Evolutionary conservation across 352 stramenopile genomes (phyloP).

Genomic region (Phytophthora vignae): DNA sequence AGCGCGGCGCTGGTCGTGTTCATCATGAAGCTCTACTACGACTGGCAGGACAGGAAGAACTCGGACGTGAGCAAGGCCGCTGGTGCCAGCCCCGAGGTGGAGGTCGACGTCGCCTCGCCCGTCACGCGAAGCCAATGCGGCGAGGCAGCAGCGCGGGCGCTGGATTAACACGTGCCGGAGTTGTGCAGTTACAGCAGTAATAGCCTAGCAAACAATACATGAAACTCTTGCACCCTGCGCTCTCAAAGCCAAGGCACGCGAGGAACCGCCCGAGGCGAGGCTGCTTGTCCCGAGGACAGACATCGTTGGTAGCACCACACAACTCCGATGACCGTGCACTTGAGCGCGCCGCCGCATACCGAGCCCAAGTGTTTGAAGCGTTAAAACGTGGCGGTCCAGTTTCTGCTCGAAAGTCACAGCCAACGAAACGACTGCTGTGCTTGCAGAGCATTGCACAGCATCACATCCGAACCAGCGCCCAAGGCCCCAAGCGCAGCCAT

Average conservation of each 20-base stretch:
- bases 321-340: constrained; percentile 22
- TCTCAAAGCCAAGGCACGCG: neutral
- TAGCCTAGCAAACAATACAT: neutral
- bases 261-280: neutral
- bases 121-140: constrained; percentile 20
- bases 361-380: constrained; percentile 2
- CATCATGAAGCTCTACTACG: constrained; percentile 58
- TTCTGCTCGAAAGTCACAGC: constrained; percentile 10
- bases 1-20: constrained; percentile 44
- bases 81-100: constrained; percentile 29
- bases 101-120: constrained; percentile 25
- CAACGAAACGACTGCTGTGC: constrained; percentile 1
- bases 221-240: neutral
- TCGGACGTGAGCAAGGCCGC: constrained; percentile 18
- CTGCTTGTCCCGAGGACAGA: constrained; percentile 11
- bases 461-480: constrained; percentile 12
- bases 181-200: constrained; percentile 4
- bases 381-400: constrained; percentile 1
- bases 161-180: constrained; percentile 1
- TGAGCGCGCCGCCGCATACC: constrained; percentile 4
- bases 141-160: constrained; percentile 1
- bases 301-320: constrained; percentile 27
- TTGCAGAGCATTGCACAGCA: neutral
- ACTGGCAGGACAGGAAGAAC: constrained; percentile 26
- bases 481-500: constrained; percentile 8